Percentiles rank a stretch among this genome's conserved stretches.
These are phyloP conservation scores for Cokeromyces recurvatus DNA, from an alignment of 371 early-diverging fungal species.

Conservation along the genomic window DNA sequence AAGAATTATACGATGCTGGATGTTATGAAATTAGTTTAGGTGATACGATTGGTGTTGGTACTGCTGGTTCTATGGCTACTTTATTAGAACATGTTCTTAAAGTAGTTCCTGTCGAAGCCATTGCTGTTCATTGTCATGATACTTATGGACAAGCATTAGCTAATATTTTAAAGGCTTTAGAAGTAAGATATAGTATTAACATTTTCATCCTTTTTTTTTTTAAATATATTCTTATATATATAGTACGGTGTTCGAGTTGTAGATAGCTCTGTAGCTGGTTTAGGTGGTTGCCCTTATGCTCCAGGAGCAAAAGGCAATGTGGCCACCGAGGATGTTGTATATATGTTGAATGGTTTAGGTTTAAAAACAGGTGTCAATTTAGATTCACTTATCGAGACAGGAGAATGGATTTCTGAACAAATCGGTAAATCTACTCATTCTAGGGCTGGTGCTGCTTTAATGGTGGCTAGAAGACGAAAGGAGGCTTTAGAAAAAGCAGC, in stretches of 20 bases:
- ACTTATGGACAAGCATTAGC: conserved; percentile 97
- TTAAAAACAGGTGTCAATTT: conserved; percentile 78
- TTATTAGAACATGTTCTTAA: conserved; percentile 73
- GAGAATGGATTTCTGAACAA: conserved; percentile 78
- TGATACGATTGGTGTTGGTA: conserved; percentile 96
- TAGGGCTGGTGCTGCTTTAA: conserved; percentile 40
- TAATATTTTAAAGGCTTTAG: conserved; percentile 82
- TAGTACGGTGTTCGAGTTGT: conserved; percentile 77
- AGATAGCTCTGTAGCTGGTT: conserved; percentile 89
- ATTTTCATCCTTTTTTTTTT: no score
- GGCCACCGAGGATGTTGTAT: conserved; percentile 94
- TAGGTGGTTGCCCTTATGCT: conserved; percentile 97
- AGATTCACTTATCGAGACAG: conserved; percentile 64
- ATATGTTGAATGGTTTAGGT: conserved; percentile 84
- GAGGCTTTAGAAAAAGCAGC: conserved; percentile 10
- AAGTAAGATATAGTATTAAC: no score
- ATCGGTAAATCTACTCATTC: conserved; percentile 57
- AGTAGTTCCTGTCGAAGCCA: conserved; percentile 67
- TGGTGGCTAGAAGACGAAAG: conserved; percentile 20
- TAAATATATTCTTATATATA: no score
- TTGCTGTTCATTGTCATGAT: conserved; percentile 96
- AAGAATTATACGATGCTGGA: conserved; percentile 80
- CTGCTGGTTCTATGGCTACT: conserved; percentile 68
- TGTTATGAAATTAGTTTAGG: conserved; percentile 97
- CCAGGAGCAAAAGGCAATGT: conserved; percentile 95